These are phyloP conservation scores for Metschnikowia lochheadii DNA, from an alignment of 805 yeast species.

Conservation along the genomic window DNA sequence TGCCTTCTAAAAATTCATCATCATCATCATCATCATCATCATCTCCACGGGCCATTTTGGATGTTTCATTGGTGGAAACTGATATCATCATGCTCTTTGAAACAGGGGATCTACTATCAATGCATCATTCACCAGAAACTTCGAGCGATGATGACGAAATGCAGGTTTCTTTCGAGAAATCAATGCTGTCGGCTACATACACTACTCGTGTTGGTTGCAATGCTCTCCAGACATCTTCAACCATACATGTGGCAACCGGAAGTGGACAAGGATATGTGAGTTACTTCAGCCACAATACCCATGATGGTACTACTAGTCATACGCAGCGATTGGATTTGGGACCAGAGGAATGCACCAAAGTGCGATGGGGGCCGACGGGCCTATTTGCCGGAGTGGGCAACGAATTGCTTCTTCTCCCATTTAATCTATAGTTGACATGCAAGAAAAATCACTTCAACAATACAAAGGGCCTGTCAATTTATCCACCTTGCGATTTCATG, in stretches of 20 bases:
- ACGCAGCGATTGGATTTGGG: neutral
- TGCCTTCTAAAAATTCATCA: neutral
- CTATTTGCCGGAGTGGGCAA: neutral
- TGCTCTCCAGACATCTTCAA: neutral
- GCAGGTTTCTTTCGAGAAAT: neutral
- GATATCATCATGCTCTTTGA: neutral
- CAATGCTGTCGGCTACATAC: neutral
- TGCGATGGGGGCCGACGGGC: neutral
- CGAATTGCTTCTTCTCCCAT: neutral
- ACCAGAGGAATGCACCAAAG: neutral
- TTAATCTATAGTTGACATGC: neutral
- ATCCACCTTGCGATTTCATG: neutral
- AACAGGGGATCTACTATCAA: neutral
- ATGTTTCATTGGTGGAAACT: neutral
- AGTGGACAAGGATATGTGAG: conserved; percentile 7
- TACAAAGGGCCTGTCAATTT: no score
- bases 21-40: neutral
- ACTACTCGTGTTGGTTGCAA: conserved; percentile 7
- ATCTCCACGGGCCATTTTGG: neutral
- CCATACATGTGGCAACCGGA: conserved; percentile 8
- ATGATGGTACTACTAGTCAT: neutral
- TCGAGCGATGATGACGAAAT: neutral
- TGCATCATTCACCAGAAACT: neutral
- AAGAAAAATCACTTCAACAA: neutral
- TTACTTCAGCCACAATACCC: conserved; percentile 3